Conservation (phyloP, 768 basidiomycete genomes). For the Boletus huronensis region DNA sequence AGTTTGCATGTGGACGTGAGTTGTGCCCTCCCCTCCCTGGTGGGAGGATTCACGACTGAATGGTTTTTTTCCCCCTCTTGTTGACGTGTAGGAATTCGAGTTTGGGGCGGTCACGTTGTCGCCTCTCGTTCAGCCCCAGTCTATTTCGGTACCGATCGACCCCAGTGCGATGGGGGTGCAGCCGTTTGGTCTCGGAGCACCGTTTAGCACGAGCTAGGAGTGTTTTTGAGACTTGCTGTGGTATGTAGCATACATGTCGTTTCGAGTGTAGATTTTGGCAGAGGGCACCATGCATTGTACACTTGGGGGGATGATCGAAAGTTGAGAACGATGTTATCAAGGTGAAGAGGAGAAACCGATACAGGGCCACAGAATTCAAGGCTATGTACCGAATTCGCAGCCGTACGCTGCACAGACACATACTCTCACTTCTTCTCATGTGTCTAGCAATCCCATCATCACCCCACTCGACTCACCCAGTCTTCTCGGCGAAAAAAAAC, state of each 20-base stretch:
- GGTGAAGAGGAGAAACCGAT: no score
- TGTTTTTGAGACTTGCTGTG: background rate
- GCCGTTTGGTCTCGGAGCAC: slow-evolving; percentile 29
- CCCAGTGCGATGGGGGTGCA: slow-evolving; percentile 13
- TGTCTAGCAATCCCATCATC: slow-evolving; percentile 19
- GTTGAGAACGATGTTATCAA: no score
- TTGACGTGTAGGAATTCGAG: slow-evolving; percentile 33
- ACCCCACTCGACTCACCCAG: slow-evolving; percentile 34
- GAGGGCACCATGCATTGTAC: no score
- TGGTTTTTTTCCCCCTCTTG: background rate
- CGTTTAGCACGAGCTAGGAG: slow-evolving; percentile 26
- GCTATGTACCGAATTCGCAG: no score
- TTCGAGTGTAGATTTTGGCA: background rate
- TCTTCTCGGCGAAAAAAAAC: slow-evolving; percentile 46
- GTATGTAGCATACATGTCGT: background rate
- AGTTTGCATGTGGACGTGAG: slow-evolving; percentile 79
- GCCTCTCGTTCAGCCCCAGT: slow-evolving; percentile 31
- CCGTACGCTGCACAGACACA: no score
- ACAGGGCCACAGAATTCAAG: no score
- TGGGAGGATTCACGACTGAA: background rate
- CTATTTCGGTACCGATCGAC: slow-evolving; percentile 15
- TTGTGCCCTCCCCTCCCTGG: no score
- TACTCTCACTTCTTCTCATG: no score
- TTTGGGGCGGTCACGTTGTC: slow-evolving; percentile 27
- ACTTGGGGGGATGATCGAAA: no score